Conservation (phyloP, 108 stramenopile genomes). For the Fistulifera pelliculosa region DNA sequence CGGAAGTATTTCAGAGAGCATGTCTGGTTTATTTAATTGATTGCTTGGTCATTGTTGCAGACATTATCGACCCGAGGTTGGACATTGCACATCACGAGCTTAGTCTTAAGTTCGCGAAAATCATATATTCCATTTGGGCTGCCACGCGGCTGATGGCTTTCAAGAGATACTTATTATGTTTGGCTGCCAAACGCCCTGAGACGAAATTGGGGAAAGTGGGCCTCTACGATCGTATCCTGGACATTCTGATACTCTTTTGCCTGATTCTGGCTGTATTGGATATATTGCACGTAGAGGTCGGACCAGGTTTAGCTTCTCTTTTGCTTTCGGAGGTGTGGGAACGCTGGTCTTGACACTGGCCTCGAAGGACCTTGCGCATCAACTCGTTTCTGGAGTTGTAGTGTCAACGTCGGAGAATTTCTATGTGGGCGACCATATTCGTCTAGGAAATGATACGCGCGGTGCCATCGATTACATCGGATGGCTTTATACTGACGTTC, state of each 20-base stretch:
- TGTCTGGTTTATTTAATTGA: no score
- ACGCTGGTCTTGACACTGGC: slow-evolving; percentile 16
- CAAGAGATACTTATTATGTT: not conserved
- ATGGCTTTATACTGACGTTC: slow-evolving; percentile 30
- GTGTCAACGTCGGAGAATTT: slow-evolving; percentile 44
- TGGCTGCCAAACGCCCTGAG: not conserved
- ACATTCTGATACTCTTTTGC: not conserved
- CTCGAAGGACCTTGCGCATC: slow-evolving; percentile 5
- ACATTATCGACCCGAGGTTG: no score
- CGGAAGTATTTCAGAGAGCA: no score
- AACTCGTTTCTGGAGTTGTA: slow-evolving; percentile 42
- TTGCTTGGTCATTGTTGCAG: no score
- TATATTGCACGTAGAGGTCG: slow-evolving; percentile 35
- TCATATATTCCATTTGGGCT: not conserved
- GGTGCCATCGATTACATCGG: slow-evolving; percentile 41
- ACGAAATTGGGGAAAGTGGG: not conserved
- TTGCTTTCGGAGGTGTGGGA: slow-evolving; percentile 42
- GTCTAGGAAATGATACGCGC: slow-evolving; percentile 44
- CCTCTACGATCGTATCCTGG: not conserved
- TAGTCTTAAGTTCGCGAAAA: not conserved
- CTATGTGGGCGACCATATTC: slow-evolving; percentile 43
- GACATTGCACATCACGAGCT: no score
- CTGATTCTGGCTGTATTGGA: not conserved
- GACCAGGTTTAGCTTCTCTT: slow-evolving; percentile 28
- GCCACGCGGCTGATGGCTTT: not conserved